These are phyloP conservation scores for Aureobasidium melanogenum DNA, from an alignment of 2,329 filamentous ascomycete genomes.

Conservation along the genomic window DNA sequence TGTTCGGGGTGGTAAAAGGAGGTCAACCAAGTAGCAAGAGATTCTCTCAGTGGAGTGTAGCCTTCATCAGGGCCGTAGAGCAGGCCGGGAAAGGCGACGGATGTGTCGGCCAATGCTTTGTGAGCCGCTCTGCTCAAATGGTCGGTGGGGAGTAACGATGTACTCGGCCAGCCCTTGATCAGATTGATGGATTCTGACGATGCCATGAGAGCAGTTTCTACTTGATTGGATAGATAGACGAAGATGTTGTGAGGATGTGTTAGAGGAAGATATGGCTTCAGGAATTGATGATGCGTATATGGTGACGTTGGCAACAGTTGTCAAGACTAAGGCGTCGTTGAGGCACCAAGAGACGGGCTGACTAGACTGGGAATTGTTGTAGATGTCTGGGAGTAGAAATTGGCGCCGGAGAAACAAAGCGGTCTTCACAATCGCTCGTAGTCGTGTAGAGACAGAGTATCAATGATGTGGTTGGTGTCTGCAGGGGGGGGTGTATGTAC, in stretches of 20 bases:
- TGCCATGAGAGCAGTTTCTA: neutral
- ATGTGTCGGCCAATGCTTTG: slow-evolving; percentile 51
- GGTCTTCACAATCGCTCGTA: neutral
- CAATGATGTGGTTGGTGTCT: no score
- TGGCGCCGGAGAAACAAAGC: neutral
- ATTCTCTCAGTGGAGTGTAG: slow-evolving; percentile 57
- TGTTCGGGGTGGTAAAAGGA: slow-evolving; percentile 46
- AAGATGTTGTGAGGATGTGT: neutral
- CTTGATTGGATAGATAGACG: neutral
- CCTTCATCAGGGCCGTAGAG: slow-evolving; percentile 74
- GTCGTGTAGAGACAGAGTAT: neutral
- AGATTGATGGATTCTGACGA: slow-evolving; percentile 47
- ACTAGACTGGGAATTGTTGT: no score
- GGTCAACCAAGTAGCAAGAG: slow-evolving; percentile 62
- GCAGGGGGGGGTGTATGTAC: neutral
- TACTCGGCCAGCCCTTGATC: slow-evolving; percentile 59
- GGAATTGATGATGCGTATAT: neutral
- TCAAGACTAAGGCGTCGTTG: neutral
- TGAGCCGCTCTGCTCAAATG: slow-evolving; percentile 54
- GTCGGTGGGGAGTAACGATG: slow-evolving; percentile 55
- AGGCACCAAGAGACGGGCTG: neutral
- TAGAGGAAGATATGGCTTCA: neutral
- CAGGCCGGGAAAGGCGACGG: slow-evolving; percentile 54
- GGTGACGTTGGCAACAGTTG: neutral
- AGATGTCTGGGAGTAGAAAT: neutral